Percentiles rank a stretch among this genome's conserved stretches.
These are phyloP conservation scores for Ophiostoma sp. DNA, from an alignment of 2,329 filamentous ascomycete genomes.

Conservation along the genomic window DNA sequence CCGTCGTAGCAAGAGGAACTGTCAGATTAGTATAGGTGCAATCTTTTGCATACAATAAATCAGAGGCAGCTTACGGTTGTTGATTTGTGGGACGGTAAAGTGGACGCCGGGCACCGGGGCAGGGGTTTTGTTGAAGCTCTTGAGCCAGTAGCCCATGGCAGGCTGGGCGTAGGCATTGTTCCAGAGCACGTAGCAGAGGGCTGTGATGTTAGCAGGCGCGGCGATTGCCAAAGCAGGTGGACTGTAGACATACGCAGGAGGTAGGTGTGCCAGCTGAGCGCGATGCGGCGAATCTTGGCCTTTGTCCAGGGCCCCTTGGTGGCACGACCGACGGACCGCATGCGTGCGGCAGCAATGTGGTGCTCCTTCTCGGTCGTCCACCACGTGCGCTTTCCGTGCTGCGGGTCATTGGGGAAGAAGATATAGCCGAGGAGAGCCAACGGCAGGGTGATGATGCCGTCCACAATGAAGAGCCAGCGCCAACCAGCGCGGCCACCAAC, in stretches of 20 bases:
- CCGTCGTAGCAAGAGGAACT: conserved; percentile 33
- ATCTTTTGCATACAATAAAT: no score
- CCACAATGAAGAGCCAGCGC: conserved; percentile 48
- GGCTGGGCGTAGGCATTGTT: conserved; percentile 35
- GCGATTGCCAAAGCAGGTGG: no score
- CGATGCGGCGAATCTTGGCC: conserved; percentile 33
- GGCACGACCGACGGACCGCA: conserved; percentile 34
- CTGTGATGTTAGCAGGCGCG: conserved; percentile 29
- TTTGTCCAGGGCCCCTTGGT: conserved; percentile 30
- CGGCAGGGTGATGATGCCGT: conserved; percentile 35
- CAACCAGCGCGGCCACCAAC: conserved; percentile 46
- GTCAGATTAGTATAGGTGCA: neutral
- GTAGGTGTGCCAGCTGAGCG: conserved; percentile 38
- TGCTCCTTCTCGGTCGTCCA: conserved; percentile 35
- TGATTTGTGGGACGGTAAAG: conserved; percentile 34
- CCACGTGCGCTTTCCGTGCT: conserved; percentile 34
- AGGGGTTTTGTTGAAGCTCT: conserved; percentile 35
- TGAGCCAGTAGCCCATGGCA: conserved; percentile 40
- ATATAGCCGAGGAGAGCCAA: conserved; percentile 48
- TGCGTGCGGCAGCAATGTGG: conserved; percentile 33
- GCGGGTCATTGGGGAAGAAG: conserved; percentile 46
- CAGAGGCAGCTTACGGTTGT: neutral
- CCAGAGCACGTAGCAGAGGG: conserved; percentile 36
- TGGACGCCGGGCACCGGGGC: conserved; percentile 34
- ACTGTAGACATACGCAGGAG: conserved; percentile 22